phyloP scores from a whole-genome alignment of 140 eudicot genomes.

The Anethum foeniculum region DNA sequence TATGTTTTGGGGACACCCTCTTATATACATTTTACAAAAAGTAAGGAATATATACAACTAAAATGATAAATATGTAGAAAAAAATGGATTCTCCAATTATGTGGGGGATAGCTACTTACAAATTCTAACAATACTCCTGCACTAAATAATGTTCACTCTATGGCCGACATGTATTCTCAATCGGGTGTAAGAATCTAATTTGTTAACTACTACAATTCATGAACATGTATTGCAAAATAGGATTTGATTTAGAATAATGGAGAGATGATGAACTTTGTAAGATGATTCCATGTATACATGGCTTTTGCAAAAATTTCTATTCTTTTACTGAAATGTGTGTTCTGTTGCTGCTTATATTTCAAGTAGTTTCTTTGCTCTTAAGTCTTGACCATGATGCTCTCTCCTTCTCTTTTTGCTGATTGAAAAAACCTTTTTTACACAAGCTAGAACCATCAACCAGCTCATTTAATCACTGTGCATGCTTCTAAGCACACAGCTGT shows the following conservation, averaged over 20 bases:
- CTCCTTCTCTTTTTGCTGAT: neutral
- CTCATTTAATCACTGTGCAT: neutral
- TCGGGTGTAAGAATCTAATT: neutral
- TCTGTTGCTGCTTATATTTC: neutral
- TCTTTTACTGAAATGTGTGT: neutral
- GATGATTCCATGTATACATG: neutral
- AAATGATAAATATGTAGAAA: neutral
- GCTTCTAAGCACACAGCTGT: neutral
- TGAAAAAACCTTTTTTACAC: neutral
- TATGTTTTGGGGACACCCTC: no score
- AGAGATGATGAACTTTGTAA: neutral
- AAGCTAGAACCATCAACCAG: neutral
- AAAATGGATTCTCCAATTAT: neutral
- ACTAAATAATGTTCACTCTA: neutral
- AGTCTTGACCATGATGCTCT: neutral
- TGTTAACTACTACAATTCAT: neutral
- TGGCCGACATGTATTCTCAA: neutral
- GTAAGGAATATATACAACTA: neutral
- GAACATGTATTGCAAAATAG: neutral
- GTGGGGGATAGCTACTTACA: neutral
- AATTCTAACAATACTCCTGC: neutral
- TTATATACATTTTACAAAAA: neutral
- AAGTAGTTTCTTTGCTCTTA: neutral
- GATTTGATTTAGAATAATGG: neutral
- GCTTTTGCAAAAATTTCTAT: neutral